Evolutionary conservation across 768 basidiomycete genomes (phyloP), one percentile per base, ranked within the genome.

Genomic region (Boletus rex-veris): DNA sequence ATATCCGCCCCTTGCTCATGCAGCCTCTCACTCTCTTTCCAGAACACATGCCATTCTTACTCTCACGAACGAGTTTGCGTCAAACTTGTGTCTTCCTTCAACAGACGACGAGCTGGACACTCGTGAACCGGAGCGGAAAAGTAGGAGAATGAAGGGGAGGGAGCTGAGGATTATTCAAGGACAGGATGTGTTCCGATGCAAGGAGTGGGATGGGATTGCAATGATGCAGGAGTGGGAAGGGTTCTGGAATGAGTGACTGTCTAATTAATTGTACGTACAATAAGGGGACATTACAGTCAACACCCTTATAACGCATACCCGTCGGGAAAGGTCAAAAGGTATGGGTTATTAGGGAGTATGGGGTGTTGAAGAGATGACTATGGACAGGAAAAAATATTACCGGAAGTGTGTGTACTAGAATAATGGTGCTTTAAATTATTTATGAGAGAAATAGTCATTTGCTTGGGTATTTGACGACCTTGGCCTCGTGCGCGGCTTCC

Each of bases 141-240:
- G 80, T 3, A 77, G 77, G 55, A 77, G 94, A 48, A 92, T 96
- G 89, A 80, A 86, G 37, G 86, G 85, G 24, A 77, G 95, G 52
- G 96, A 99, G 69, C 73, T 99, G 52, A 80, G 88, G 51, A 76
- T 98, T 21, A 75, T 99, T 2, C 88, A 90, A 61, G 85, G 85
- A 10, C 85, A 89, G 62, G 80, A 82, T 55, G 74, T 90, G 28
- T 80, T 92, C 45, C 74, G 84, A 31, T 79, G 65, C 24, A 70
- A 67, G 9, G 66, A 65, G 10, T 73, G 68, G 38, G 65, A 74
- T 7, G 67, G 70, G 5, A 68, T 69, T 3, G 53, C 58, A 7
- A 59, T 50, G 31, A 69, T 76, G 70, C 54, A 51, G 30, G 39
- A 59, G 12, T 76, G 74, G 74, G 59, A 61, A 6, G 63, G 49